phyloP scores from a whole-genome alignment of 2,329 filamentous ascomycete genomes.

The Trichoderma breve region DNA sequence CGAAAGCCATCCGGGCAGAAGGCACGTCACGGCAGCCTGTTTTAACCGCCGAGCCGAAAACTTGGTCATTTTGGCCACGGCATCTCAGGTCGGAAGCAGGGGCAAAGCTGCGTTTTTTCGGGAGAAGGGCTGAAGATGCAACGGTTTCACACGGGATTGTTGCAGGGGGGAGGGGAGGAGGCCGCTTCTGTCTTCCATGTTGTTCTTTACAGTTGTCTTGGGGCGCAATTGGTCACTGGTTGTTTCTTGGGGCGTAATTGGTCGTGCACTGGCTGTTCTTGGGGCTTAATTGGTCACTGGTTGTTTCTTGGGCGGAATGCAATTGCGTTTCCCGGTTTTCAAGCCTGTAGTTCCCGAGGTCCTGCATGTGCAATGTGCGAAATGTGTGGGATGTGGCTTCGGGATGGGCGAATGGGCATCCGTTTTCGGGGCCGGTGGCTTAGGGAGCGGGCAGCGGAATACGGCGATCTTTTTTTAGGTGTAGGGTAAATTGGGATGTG shows the following conservation, averaged over 20 bases:
- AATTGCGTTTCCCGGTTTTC: not conserved
- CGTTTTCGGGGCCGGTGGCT: not conserved
- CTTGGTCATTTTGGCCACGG: not conserved
- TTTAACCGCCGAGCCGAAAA: not conserved
- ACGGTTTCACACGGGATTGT: not conserved
- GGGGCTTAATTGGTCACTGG: too few relatives aligned
- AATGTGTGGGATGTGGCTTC: not conserved
- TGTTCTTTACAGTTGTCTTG: not conserved
- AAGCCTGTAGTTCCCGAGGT: conserved; percentile 31
- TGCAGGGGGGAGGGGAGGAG: too few relatives aligned
- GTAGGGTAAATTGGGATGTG: not conserved
- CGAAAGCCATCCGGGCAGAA: not conserved
- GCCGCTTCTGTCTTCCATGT: not conserved
- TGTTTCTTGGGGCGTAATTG: too few relatives aligned
- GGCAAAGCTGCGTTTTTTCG: not conserved
- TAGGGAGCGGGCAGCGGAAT: not conserved
- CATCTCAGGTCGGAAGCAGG: not conserved
- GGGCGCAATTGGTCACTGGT: too few relatives aligned
- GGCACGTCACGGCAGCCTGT: not conserved
- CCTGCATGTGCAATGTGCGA: not conserved
- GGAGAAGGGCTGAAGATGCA: not conserved
- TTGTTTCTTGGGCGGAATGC: too few relatives aligned
- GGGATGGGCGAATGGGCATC: conserved; percentile 1
- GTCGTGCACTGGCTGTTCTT: too few relatives aligned
- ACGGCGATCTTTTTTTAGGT: not conserved